Evolutionary conservation across 2,329 filamentous ascomycete species (phyloP).

Genomic region (Cladosporium sp.): DNA sequence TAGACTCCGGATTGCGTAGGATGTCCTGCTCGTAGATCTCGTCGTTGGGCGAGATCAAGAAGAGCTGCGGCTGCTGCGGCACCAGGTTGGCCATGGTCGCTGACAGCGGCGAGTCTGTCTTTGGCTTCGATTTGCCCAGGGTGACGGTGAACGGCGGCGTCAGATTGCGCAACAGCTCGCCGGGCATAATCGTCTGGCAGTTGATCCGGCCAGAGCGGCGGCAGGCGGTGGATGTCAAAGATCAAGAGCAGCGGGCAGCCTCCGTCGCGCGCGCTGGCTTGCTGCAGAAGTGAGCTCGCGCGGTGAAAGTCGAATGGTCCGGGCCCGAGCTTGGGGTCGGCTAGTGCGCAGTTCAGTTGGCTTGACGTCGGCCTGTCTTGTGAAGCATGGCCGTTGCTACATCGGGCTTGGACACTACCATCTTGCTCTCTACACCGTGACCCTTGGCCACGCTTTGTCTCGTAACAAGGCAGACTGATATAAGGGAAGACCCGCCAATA

Average conservation of each 20-base stretch:
- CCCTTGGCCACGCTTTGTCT: background rate
- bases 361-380: slow-evolving; percentile 7
- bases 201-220: slow-evolving; percentile 5
- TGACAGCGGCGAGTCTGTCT: slow-evolving; percentile 9
- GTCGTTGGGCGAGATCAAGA: slow-evolving; percentile 72
- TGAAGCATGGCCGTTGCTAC: too few relatives aligned
- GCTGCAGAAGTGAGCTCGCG: background rate
- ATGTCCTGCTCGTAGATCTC: slow-evolving; percentile 96
- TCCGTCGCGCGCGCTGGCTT: slow-evolving; percentile 2
- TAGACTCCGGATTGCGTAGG: slow-evolving; percentile 74
- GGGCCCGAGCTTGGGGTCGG: background rate
- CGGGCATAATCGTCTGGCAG: slow-evolving; percentile 37
- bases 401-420: too few relatives aligned
- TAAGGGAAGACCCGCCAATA: background rate
- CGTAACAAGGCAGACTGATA: background rate
- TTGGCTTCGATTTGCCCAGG: slow-evolving; percentile 22
- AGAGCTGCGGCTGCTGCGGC: slow-evolving; percentile 27
- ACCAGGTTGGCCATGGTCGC: slow-evolving; percentile 5
- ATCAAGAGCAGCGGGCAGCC: background rate
- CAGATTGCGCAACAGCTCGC: slow-evolving; percentile 43
- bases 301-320: background rate
- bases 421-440: too few relatives aligned
- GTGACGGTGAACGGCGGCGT: slow-evolving; percentile 26
- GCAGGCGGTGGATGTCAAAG: background rate
- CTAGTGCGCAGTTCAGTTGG: background rate